Evolutionary conservation across 139 green algal species (phyloP).

Genomic region (Chlorella sp.): DNA sequence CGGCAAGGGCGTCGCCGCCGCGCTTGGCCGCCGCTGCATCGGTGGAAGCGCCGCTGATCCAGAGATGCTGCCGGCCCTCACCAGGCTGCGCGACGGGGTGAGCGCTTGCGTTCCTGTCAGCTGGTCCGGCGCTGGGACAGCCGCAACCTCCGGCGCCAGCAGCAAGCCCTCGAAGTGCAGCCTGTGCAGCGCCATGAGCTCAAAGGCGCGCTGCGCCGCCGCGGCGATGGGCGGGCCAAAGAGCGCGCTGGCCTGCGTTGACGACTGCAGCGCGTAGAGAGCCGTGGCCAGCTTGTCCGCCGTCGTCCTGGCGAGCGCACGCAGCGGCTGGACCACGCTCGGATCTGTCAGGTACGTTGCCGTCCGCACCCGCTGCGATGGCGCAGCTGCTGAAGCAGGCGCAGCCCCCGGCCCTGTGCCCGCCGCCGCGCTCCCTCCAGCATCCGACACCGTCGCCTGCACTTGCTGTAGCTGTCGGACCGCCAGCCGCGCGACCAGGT

Average conservation of each 20-base stretch:
- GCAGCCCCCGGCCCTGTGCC: not conserved
- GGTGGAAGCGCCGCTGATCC: not conserved
- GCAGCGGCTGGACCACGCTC: not conserved
- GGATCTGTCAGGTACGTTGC: not conserved
- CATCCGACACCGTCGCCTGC: not conserved
- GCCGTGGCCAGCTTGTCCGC: not conserved
- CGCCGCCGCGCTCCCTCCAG: not conserved
- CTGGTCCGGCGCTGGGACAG: not conserved
- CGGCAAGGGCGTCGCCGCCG: too few relatives aligned
- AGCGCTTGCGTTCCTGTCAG: not conserved
- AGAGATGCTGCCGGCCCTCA: not conserved
- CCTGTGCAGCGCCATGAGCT: not conserved
- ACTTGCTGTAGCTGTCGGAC: not conserved
- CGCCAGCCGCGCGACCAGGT: not conserved
- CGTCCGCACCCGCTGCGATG: not conserved
- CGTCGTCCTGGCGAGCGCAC: not conserved
- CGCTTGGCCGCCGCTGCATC: not conserved
- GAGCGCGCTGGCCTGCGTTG: not conserved
- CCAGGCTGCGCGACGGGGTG: not conserved
- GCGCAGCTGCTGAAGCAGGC: not conserved
- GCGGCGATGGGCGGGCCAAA: not conserved
- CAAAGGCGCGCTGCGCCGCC: not conserved
- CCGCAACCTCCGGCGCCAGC: not conserved
- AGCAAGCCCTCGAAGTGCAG: not conserved
- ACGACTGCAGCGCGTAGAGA: not conserved